Evolutionary conservation across 2,329 filamentous ascomycete species (phyloP), one percentile per base, ranked within the genome.

Genomic region (Cladosporium colombiae): DNA sequence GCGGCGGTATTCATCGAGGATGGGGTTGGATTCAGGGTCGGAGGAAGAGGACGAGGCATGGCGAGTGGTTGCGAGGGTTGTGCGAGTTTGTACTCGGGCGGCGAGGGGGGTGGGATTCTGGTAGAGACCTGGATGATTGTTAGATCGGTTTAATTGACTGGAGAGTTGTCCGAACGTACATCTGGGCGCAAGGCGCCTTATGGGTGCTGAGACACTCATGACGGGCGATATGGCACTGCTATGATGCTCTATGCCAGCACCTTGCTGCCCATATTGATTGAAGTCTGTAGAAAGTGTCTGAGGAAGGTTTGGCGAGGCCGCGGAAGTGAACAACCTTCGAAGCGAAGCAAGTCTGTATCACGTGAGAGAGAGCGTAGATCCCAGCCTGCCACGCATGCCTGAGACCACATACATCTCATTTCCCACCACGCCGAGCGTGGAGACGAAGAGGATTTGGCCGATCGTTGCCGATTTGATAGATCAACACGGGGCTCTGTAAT

Each of bases 171-270:
- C 5, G 37, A 66, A 69, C 82, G 65, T 83, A 91, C 89, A 86
- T 76, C 84, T 81, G 74, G 82, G 81, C 65, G 84, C 81, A 72
- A 89, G 80, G 80, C 85, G 85, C 81, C 86, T 81, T 73, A 87
- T 82, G 71, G 88, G 87, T 74, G 88, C 80, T 77, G 85, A 84
- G 73, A 89, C 78, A 79, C 83, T 91, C 89, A 92, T 92, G 75
- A 70, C 68, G 68, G 60, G 40, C 40, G 62, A 23, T 57, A 33
- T 35, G 60, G 46, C 49, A 29, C 49, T 55, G 52, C 29, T 25
- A 23, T 1, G 29, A 46, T 64, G 21, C 52, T 62, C 21, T 23
- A 55, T 13, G 27, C 29, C 29, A 33, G 27, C 52, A 31, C 14
- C 27, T 21, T 33, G 31, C 23, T 62, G 40, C 60, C 27, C 31